Conservation (phyloP, 495 filamentous ascomycete genomes). For the Zalerion maritima region DNA sequence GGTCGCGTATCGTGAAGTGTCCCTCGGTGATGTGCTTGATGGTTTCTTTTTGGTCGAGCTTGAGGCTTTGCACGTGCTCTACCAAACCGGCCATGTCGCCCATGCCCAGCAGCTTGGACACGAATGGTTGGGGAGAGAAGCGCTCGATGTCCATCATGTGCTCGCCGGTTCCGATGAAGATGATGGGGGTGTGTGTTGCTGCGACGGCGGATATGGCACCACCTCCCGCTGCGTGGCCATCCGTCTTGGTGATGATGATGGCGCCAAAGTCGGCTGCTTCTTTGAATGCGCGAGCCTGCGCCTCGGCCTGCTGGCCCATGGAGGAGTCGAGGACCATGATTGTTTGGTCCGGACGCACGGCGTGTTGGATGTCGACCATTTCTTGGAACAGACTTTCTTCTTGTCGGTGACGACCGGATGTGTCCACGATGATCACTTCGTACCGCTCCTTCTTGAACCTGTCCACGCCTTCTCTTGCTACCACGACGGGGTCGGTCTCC, state of each 20-base stretch:
- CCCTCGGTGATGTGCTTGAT: conserved; percentile 97
- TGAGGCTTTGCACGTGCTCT: conserved; percentile 94
- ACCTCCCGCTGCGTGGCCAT: conserved; percentile 87
- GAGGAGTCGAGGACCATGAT: conserved; percentile 96
- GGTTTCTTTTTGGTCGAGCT: conserved; percentile 93
- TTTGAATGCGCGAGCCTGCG: conserved; percentile 92
- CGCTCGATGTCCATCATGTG: conserved; percentile 91
- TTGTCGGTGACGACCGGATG: conserved; percentile 82
- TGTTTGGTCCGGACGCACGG: conserved; percentile 88
- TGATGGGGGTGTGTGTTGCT: conserved; percentile 90
- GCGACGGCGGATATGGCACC: conserved; percentile 98
- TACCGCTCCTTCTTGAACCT: conserved; percentile 99
- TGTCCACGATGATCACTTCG: conserved; percentile 98
- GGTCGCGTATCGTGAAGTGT: conserved; percentile 87
- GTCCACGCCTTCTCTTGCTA: conserved; percentile 86
- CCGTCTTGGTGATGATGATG: conserved; percentile 98
- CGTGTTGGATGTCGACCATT: conserved; percentile 92
- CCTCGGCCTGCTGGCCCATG: conserved; percentile 91
- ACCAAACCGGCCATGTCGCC: conserved; percentile 91
- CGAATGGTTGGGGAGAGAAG: conserved; percentile 81
- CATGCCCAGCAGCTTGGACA: conserved; percentile 89
- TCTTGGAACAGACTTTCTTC: conserved; percentile 92
- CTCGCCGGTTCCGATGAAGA: conserved; percentile 94
- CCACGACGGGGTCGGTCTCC: conserved; percentile 86
- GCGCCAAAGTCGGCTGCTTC: conserved; percentile 95